Evolutionary conservation across 1,284 basidiomycete genomes (phyloP).

Genomic region (Cutaneotrichosporon spelunceum): DNA sequence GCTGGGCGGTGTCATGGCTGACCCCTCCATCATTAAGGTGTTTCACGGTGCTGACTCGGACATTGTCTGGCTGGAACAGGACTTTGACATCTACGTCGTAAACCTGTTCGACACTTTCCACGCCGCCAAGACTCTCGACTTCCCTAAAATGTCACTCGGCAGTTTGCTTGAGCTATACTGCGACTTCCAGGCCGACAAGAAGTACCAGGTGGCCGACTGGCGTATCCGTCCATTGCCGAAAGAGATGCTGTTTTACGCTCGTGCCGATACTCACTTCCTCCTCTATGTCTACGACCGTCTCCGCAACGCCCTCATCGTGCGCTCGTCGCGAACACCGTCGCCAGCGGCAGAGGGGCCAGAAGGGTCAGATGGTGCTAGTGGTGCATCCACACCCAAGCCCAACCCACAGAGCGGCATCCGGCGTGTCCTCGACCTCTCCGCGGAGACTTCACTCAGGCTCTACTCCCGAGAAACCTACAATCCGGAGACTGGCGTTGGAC

Average conservation of each 20-base stretch:
- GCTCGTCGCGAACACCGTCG: constrained; percentile 40
- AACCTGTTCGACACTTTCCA: constrained; percentile 96
- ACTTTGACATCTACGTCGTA: constrained; percentile 90
- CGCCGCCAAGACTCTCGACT: constrained; percentile 80
- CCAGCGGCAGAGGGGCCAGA: constrained; percentile 18
- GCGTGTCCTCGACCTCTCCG: constrained; percentile 65
- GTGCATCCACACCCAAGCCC: constrained; percentile 18
- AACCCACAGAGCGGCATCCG: constrained; percentile 43
- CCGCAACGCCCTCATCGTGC: constrained; percentile 75
- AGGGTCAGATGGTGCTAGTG: neutral
- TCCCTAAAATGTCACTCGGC: constrained; percentile 77
- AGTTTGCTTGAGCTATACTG: constrained; percentile 85
- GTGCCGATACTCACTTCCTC: constrained; percentile 93
- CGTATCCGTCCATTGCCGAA: constrained; percentile 82
- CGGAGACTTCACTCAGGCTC: constrained; percentile 66
- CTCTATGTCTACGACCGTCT: constrained; percentile 89
- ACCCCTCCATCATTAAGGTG: constrained; percentile 82
- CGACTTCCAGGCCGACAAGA: constrained; percentile 88
- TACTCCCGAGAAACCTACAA: constrained; percentile 71
- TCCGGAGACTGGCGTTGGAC: constrained; percentile 61
- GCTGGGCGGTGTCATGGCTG: constrained; percentile 66
- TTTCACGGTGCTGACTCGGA: constrained; percentile 94
- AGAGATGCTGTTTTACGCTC: constrained; percentile 88
- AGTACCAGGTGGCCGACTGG: constrained; percentile 96
- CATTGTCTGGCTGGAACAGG: constrained; percentile 92